Percentiles rank a stretch among this genome's conserved stretches.
These are phyloP conservation scores for Neolecta irregularis DNA, from an alignment of 1,139 yeast genomes.

Conservation along the genomic window DNA sequence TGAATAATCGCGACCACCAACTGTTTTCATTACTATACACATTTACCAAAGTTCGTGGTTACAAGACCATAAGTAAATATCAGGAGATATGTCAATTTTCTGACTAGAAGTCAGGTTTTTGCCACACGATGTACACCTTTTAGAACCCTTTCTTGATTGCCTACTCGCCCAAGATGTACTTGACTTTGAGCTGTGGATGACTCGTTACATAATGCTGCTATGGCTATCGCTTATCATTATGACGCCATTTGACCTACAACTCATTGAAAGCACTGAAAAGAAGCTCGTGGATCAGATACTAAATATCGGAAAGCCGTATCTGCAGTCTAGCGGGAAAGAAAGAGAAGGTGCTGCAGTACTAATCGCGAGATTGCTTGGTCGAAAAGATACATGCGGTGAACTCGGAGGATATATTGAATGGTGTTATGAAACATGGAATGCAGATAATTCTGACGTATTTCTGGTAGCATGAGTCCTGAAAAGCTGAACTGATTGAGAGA, in stretches of 20 bases:
- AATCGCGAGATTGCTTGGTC: constrained; percentile 29
- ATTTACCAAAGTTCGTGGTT: constrained; percentile 50
- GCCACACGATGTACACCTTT: constrained; percentile 40
- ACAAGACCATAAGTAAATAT: constrained; percentile 35
- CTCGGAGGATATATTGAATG: constrained; percentile 13
- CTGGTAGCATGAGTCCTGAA: constrained; percentile 1
- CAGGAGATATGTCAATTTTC: not conserved
- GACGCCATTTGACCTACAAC: constrained; percentile 50
- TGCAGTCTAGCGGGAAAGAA: constrained; percentile 34
- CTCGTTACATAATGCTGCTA: constrained; percentile 41
- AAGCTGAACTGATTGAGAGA: constrained; percentile 1
- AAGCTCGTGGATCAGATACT: constrained; percentile 28
- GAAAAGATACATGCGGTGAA: constrained; percentile 24
- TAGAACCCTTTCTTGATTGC: constrained; percentile 22
- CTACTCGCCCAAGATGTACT: constrained; percentile 14
- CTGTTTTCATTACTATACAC: constrained; percentile 31
- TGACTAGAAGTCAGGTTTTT: constrained; percentile 29
- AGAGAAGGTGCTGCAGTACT: constrained; percentile 32
- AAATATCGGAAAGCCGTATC: constrained; percentile 23
- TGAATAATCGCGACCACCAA: constrained; percentile 10
- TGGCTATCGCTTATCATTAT: constrained; percentile 60
- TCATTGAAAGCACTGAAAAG: constrained; percentile 21
- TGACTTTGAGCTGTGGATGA: constrained; percentile 33
- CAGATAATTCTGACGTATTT: not conserved
- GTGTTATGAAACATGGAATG: constrained; percentile 14